These are phyloP conservation scores for Trichophyton verrucosum DNA, from an alignment of 2,329 filamentous ascomycete genomes.

Conservation along the genomic window DNA sequence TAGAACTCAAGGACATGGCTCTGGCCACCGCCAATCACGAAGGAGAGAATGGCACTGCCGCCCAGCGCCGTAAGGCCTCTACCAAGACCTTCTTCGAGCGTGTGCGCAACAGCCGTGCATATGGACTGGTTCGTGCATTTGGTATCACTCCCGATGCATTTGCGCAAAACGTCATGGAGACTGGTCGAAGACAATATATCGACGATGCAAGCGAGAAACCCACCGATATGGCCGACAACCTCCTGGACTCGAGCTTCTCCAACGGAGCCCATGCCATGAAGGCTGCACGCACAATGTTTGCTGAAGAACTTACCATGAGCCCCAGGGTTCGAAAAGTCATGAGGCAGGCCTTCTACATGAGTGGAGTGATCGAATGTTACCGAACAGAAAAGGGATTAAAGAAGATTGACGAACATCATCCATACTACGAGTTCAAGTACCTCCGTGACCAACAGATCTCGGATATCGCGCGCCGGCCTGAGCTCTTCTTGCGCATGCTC, in stretches of 20 bases:
- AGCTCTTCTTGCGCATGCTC: constrained; percentile 92
- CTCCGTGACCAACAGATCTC: constrained; percentile 75
- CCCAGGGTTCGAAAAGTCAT: constrained; percentile 83
- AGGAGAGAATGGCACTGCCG: constrained; percentile 47
- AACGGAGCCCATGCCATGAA: constrained; percentile 64
- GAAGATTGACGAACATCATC: constrained; percentile 87
- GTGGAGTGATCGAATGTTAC: constrained; percentile 71
- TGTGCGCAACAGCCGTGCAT: constrained; percentile 66
- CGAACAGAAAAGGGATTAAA: constrained; percentile 89
- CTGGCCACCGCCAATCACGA: constrained; percentile 41
- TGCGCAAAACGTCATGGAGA: constrained; percentile 69
- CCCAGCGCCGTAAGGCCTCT: constrained; percentile 69
- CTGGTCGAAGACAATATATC: constrained; percentile 65
- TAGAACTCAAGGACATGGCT: constrained; percentile 68
- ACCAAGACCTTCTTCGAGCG: constrained; percentile 72
- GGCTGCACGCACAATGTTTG: constrained; percentile 74
- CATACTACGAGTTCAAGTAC: constrained; percentile 97
- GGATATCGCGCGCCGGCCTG: constrained; percentile 70
- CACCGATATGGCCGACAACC: constrained; percentile 71
- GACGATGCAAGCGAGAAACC: constrained; percentile 73
- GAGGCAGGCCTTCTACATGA: constrained; percentile 68
- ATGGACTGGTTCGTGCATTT: constrained; percentile 73
- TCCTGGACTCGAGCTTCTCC: constrained; percentile 59
- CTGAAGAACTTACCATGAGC: constrained; percentile 78
- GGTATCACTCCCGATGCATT: constrained; percentile 82